Conservation (phyloP, 2,329 filamentous ascomycete genomes). For the Emergomyces pasteurianus region DNA sequence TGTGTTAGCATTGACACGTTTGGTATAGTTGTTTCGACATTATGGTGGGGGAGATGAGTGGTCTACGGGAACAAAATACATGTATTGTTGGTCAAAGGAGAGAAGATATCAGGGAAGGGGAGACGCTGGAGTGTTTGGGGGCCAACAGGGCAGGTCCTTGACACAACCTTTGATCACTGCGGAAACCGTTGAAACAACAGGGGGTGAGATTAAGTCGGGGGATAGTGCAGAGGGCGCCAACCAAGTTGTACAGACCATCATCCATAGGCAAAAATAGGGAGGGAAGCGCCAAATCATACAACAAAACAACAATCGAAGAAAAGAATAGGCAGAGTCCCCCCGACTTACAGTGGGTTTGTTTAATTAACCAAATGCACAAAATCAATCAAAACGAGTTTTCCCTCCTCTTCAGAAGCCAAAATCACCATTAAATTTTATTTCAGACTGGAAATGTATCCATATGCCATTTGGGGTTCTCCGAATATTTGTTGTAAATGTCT, state of each 20-base stretch:
- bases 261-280: not conserved
- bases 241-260: not conserved
- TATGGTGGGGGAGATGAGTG: not conserved
- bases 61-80: not conserved
- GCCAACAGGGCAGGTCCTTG: not conserved
- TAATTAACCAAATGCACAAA: not conserved
- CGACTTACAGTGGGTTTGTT: not conserved
- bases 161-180: not conserved
- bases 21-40: not conserved
- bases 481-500: not conserved
- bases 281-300: not conserved
- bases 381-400: not conserved
- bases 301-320: not conserved
- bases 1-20: conserved; percentile 13
- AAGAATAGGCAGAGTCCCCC: not conserved
- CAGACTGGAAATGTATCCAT: not conserved
- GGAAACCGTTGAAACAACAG: conserved; percentile 1
- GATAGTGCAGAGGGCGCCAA: not conserved
- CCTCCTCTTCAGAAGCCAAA: not conserved
- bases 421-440: not conserved
- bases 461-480: not conserved
- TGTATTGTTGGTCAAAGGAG: not conserved
- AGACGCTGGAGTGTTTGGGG: not conserved
- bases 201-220: not conserved
- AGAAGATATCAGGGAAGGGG: not conserved